Base-by-base conservation (phyloP, 768 basidiomycete genomes). In the Cyathus striatus region DNA sequence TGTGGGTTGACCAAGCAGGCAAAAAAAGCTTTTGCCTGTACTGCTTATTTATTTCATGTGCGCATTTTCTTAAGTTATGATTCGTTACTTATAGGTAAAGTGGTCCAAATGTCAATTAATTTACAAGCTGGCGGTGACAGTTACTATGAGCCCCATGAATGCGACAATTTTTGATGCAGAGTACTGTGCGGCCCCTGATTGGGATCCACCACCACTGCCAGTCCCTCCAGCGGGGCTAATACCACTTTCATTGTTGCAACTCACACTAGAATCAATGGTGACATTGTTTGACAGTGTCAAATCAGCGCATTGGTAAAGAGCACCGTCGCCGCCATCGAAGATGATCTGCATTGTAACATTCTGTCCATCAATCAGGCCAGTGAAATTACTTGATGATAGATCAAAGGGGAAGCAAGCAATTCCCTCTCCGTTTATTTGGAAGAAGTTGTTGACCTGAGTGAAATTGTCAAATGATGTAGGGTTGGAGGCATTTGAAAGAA, bases 251-350 rank as follows among this genome's bases (percentile, higher is more conserved):
- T 70, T 67, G 9, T 51, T 47, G 50, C 70, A 72, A 35, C 58
- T 55, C 23, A 66, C 55, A 43, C 65, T 72, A 24, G 72, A 63
- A 1, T 80, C 70, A 23, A 79, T 63, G 14, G 66, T 72, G 48
- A 69, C 68, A 53, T 58, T 72, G 16, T 65, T 72, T 32, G 80
- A 73, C 23, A 94, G 65, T 16, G 82, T 81, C 51, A 93, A 59
- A 62, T 93, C 91, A 26, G 90, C 75, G 56, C 90, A 93, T 85
- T 91, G 54, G 63, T 72, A 90, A 6, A 93, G 71, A 22, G 55
- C 37, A 17, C 80, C 81, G 54, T 92, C 89, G 25, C 86, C 87
- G 30, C 86, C 86, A 49, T 78, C 62, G 55, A 63, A 90, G 22
- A 76, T 49, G 18, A 89, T 53, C 67, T 73, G 38, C 38, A 92